Evolutionary conservation across 768 basidiomycete genomes (phyloP).

Genomic region (Leccinum arenicola): DNA sequence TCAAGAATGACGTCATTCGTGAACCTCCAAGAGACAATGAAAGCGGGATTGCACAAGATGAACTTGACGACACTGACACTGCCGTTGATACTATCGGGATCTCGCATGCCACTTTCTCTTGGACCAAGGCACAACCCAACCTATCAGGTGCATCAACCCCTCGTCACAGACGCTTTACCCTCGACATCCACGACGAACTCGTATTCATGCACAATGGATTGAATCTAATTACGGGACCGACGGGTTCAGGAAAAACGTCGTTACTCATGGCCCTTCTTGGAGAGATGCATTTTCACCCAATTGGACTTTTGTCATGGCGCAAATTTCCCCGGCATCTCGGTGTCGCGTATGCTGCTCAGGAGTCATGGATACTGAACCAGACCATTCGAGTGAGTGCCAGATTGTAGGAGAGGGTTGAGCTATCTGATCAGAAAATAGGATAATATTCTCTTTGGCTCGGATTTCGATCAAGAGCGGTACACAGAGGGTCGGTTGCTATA

Average conservation of each 20-base stretch:
- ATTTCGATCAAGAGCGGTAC: conserved; percentile 6
- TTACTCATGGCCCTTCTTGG: conserved; percentile 60
- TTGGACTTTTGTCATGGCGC: conserved; percentile 55
- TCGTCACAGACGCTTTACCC: conserved; percentile 40
- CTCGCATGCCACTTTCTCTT: conserved; percentile 7
- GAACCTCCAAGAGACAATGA: neutral
- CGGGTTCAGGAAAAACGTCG: conserved; percentile 61
- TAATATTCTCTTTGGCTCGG: conserved; percentile 10
- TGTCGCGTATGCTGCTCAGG: conserved; percentile 79
- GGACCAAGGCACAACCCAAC: neutral
- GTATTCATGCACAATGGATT: conserved; percentile 49
- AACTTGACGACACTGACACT: neutral
- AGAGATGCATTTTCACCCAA: conserved; percentile 63
- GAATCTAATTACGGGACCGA: conserved; percentile 60
- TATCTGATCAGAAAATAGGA: conserved; percentile 1
- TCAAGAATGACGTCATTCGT: conserved; percentile 1
- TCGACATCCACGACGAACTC: conserved; percentile 51
- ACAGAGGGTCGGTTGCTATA: neutral
- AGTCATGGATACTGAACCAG: conserved; percentile 81
- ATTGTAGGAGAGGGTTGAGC: too few relatives aligned
- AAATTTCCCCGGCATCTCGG: conserved; percentile 65
- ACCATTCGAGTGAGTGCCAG: conserved; percentile 50
- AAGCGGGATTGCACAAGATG: neutral
- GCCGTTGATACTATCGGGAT: conserved; percentile 1
- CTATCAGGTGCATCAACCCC: neutral